Percentiles rank a stretch among this genome's conserved stretches.
These are phyloP conservation scores for Rhododendron mucronatum DNA, from an alignment of 148 eudicot genomes.

Conservation along the genomic window DNA sequence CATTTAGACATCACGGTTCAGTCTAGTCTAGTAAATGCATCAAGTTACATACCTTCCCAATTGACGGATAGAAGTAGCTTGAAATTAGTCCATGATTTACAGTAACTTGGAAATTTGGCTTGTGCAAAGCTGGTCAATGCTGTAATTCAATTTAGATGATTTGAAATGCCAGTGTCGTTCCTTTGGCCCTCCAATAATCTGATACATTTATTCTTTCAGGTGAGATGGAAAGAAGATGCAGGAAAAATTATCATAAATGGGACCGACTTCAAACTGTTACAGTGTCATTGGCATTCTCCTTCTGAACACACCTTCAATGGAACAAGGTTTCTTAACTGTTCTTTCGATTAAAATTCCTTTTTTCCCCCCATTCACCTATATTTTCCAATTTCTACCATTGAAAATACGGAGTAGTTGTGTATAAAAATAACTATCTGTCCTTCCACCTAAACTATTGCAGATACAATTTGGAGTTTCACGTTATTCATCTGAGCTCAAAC, in stretches of 20 bases:
- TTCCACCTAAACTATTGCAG: constrained; percentile 8
- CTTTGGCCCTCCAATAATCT: not conserved
- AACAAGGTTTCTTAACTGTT: constrained; percentile 15
- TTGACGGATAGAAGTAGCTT: not conserved
- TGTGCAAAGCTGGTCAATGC: not conserved
- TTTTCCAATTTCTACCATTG: not conserved
- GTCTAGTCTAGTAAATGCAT: not conserved
- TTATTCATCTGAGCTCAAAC: constrained; percentile 23
- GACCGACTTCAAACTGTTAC: constrained; percentile 21
- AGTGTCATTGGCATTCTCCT: constrained; percentile 45
- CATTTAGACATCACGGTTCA: not conserved
- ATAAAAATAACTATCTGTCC: not conserved
- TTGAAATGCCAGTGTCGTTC: not conserved
- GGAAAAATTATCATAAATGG: constrained; percentile 27
- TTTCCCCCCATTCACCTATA: not conserved
- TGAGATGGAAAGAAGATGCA: constrained; percentile 38
- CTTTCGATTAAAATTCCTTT: not conserved
- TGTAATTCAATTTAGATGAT: not conserved
- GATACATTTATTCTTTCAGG: constrained; percentile 14
- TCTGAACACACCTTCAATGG: constrained; percentile 40
- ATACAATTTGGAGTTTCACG: constrained; percentile 22
- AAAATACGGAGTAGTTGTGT: not conserved
- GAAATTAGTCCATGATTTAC: not conserved
- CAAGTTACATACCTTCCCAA: not conserved
- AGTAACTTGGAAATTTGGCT: not conserved